phyloP scores from a whole-genome alignment of 257 asterid species.

The Petrea volubilis region DNA sequence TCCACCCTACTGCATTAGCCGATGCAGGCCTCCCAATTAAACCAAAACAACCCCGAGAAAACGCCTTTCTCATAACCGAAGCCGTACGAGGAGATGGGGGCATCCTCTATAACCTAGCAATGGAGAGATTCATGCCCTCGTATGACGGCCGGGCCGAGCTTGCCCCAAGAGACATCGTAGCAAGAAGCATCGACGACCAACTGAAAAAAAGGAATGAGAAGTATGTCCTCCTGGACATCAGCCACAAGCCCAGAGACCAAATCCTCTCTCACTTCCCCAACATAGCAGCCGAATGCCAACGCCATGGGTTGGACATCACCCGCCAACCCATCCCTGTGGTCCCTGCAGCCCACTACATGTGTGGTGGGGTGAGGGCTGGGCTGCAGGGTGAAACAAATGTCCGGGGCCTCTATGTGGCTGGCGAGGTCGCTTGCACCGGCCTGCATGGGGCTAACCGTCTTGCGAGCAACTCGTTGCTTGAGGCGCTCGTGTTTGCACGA shows the following conservation, averaged over 20 bases:
- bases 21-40: conserved; percentile 90
- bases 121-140: conserved; percentile 88
- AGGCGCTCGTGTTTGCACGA: conserved; percentile 93
- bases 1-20: conserved; percentile 98
- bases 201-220: conserved; percentile 81
- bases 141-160: conserved; percentile 92
- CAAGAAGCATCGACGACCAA: conserved; percentile 94
- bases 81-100: conserved; percentile 99
- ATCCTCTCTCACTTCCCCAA: conserved; percentile 91
- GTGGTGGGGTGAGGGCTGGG: conserved; percentile 98
- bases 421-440: conserved; percentile 98
- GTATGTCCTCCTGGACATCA: conserved; percentile 89
- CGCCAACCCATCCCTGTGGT: conserved; percentile 87
- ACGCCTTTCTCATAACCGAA: conserved; percentile 88
- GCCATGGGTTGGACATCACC: conserved; percentile 87
- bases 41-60: conserved; percentile 71
- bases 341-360: conserved; percentile 99
- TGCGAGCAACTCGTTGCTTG: conserved; percentile 92
- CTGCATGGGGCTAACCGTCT: conserved; percentile 93
- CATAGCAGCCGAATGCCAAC: conserved; percentile 89
- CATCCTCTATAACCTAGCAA: conserved; percentile 70
- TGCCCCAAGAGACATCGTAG: conserved; percentile 96
- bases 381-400: conserved; percentile 94
- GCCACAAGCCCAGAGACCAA: conserved; percentile 68
- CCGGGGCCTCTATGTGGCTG: conserved; percentile 82